phyloP scores from a whole-genome alignment of 1,139 yeast species.

The Pneumocystis carinii region DNA sequence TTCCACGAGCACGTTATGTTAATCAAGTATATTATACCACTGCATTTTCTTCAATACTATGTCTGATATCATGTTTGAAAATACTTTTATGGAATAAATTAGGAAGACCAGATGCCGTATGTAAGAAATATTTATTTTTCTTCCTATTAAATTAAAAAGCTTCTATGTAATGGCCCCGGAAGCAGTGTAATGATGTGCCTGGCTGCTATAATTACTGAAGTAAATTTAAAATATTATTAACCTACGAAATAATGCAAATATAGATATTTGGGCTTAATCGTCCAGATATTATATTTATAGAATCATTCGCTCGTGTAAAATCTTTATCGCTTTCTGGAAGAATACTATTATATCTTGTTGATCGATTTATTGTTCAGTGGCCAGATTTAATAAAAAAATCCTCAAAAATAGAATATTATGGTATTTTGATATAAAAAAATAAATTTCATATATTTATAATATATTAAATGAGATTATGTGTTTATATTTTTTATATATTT shows the following conservation, averaged over 20 bases:
- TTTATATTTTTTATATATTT: background rate
- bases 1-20: constrained; percentile 66
- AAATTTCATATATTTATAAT: background rate
- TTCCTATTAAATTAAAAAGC: constrained; percentile 15
- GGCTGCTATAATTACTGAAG: constrained; percentile 39
- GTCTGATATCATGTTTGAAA: constrained; percentile 19
- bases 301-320: constrained; percentile 74
- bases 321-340: constrained; percentile 63
- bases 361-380: constrained; percentile 86
- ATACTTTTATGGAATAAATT: constrained; percentile 19
- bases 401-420: constrained; percentile 59
- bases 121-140: constrained; percentile 4
- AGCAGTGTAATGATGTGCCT: constrained; percentile 69
- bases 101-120: constrained; percentile 19
- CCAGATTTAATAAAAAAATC: constrained; percentile 39
- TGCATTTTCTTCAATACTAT: constrained; percentile 33
- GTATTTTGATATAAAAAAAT: constrained; percentile 42
- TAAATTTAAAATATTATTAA: constrained; percentile 10
- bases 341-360: constrained; percentile 42
- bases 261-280: constrained; percentile 31
- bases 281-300: constrained; percentile 62
- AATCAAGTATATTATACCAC: constrained; percentile 49
- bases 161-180: constrained; percentile 87
- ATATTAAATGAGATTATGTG: background rate
- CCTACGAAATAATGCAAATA: background rate